These are phyloP conservation scores for Pichia manshurica DNA, from an alignment of 805 yeast species.

Conservation along the genomic window DNA sequence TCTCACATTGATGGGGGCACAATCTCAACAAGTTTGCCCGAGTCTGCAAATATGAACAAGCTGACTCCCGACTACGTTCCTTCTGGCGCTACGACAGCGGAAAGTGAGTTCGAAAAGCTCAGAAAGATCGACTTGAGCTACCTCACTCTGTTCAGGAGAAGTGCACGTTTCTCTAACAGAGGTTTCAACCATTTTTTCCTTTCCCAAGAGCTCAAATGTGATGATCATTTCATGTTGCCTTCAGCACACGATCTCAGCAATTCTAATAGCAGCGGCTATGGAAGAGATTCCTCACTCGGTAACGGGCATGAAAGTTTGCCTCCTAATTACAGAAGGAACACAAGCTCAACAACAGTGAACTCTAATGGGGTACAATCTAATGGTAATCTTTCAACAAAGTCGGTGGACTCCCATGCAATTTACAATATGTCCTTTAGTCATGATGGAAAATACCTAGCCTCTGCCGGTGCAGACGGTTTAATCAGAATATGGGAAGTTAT, in stretches of 20 bases:
- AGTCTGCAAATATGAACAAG: background rate
- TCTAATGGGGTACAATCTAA: background rate
- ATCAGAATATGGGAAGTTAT: slow-evolving; percentile 78
- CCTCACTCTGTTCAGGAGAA: slow-evolving; percentile 43
- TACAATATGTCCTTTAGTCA: slow-evolving; percentile 67
- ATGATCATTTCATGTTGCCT: slow-evolving; percentile 7
- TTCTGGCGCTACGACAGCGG: background rate
- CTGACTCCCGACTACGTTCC: background rate
- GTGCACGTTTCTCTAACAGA: slow-evolving; percentile 38
- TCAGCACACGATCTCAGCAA: background rate
- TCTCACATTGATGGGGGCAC: background rate
- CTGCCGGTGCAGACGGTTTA: slow-evolving; percentile 71
- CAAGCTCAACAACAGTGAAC: background rate
- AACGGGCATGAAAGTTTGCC: background rate
- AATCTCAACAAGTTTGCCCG: background rate
- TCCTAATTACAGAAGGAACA: background rate
- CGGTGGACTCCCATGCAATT: slow-evolving; percentile 37
- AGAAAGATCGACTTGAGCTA: slow-evolving; percentile 44
- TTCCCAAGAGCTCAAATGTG: slow-evolving; percentile 53
- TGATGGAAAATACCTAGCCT: slow-evolving; percentile 80
- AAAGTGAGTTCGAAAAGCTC: slow-evolving; percentile 8
- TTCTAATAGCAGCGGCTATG: background rate
- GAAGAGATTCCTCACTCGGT: background rate
- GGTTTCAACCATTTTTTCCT: slow-evolving; percentile 49
- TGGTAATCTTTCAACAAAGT: background rate